Percentiles rank a stretch among this genome's conserved stretches.
Evolutionary conservation across 2,329 filamentous ascomycete species (phyloP).

Genomic region (Diaporthe sp.): DNA sequence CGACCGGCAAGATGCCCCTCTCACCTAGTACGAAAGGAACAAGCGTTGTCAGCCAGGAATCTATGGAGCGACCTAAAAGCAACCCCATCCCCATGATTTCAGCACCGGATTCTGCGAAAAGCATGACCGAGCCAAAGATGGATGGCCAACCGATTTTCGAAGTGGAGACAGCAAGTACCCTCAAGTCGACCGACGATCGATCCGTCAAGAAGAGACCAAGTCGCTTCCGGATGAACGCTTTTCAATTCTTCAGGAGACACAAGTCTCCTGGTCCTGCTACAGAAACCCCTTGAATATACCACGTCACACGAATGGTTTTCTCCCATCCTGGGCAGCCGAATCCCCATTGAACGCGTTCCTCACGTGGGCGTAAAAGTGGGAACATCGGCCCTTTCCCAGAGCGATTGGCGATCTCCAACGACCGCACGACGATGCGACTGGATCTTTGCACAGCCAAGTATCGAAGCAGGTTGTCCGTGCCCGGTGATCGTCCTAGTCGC

Average conservation of each 20-base stretch:
- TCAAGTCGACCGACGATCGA: constrained; percentile 61
- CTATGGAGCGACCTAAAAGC: constrained; percentile 63
- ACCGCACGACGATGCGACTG: neutral
- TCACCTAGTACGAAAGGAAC: constrained; percentile 76
- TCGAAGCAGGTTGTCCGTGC: constrained; percentile 16
- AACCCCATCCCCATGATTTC: constrained; percentile 55
- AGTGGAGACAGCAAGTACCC: constrained; percentile 56
- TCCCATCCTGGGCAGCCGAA: neutral
- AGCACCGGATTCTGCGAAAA: constrained; percentile 47
- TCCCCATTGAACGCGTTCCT: neutral
- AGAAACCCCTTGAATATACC: constrained; percentile 40
- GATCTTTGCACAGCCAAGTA: neutral
- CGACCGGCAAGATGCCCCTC: constrained; percentile 73
- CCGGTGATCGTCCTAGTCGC: constrained; percentile 15
- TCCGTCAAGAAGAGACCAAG: constrained; percentile 73
- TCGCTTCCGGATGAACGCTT: constrained; percentile 73
- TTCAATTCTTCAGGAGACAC: constrained; percentile 69
- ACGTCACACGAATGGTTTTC: neutral
- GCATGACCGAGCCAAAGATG: constrained; percentile 45
- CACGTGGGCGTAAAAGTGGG: neutral
- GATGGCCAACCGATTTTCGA: constrained; percentile 50
- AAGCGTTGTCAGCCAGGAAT: constrained; percentile 74
- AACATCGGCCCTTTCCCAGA: neutral
- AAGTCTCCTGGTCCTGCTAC: constrained; percentile 57
- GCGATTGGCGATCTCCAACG: neutral